These are phyloP conservation scores for Fusarium secorum DNA, from an alignment of 2,329 filamentous ascomycete genomes.

Conservation along the genomic window DNA sequence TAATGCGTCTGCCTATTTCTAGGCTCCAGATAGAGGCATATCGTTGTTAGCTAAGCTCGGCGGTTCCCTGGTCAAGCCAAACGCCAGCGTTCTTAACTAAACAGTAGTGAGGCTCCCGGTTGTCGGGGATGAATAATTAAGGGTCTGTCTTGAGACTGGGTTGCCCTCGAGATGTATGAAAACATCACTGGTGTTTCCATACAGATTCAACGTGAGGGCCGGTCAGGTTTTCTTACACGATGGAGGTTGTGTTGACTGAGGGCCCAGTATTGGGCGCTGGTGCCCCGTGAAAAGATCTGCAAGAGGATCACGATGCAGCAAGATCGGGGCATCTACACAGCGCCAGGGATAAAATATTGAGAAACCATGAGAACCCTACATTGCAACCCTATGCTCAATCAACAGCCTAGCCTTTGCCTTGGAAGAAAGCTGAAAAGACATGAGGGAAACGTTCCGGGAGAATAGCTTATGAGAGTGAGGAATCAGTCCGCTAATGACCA, in stretches of 20 bases:
- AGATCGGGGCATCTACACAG: neutral
- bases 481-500: neutral
- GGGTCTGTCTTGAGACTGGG: constrained; percentile 10
- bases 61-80: constrained; percentile 14
- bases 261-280: neutral
- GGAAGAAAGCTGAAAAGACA: neutral
- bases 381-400: neutral
- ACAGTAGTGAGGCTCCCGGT: constrained; percentile 15
- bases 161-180: neutral
- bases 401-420: neutral
- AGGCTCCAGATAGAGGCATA: neutral
- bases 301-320: neutral
- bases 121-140: constrained; percentile 23
- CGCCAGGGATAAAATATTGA: neutral
- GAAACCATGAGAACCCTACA: neutral
- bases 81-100: neutral
- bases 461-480: neutral
- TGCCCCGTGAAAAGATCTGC: neutral
- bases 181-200: neutral
- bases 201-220: neutral
- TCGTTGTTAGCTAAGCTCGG: neutral
- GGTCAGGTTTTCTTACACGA: neutral
- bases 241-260: neutral
- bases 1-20: neutral
- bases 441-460: constrained; percentile 5